A percentile compares a stretch with the other conserved stretches of the same genome.
These are phyloP conservation scores for Ichthyophthirius multifiliis DNA, from an alignment of 169 alveolate genomes.

Conservation along the genomic window DNA sequence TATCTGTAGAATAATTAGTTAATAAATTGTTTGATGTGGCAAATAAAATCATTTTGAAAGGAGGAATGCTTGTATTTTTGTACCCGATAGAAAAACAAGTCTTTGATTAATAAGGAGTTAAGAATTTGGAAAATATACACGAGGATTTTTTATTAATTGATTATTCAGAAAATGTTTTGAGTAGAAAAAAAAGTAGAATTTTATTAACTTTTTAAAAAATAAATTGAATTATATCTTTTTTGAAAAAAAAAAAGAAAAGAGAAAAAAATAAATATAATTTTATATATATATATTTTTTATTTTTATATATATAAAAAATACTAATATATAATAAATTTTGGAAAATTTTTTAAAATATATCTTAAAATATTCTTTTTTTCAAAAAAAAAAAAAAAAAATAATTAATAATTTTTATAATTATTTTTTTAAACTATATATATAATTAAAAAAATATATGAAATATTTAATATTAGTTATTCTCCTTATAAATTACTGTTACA, in stretches of 20 bases:
- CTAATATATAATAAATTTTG: too few relatives aligned
- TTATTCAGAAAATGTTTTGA: constrained; percentile 33
- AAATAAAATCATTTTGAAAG: constrained; percentile 25
- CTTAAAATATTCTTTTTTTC: too few relatives aligned
- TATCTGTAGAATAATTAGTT: not conserved
- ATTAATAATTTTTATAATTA: too few relatives aligned
- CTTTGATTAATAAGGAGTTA: constrained; percentile 5
- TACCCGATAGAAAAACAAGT: constrained; percentile 47
- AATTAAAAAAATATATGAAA: too few relatives aligned
- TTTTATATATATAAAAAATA: too few relatives aligned
- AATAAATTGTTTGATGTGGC: constrained; percentile 38
- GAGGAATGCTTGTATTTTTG: constrained; percentile 61
- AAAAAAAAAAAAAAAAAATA: too few relatives aligned
- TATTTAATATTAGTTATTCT: too few relatives aligned
- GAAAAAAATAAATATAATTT: too few relatives aligned
- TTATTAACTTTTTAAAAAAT: constrained; percentile 32
- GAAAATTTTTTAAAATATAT: too few relatives aligned
- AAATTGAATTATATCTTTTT: not conserved
- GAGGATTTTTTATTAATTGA: constrained; percentile 26
- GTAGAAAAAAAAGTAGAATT: constrained; percentile 29
- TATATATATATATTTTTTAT: too few relatives aligned
- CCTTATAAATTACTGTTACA: too few relatives aligned
- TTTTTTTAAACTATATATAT: too few relatives aligned
- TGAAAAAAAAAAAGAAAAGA: not conserved
- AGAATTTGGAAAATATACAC: constrained; percentile 26